Evolutionary conservation across 1,139 yeast genomes (phyloP).

Genomic region (Hemisphaericaspora subhashii): DNA sequence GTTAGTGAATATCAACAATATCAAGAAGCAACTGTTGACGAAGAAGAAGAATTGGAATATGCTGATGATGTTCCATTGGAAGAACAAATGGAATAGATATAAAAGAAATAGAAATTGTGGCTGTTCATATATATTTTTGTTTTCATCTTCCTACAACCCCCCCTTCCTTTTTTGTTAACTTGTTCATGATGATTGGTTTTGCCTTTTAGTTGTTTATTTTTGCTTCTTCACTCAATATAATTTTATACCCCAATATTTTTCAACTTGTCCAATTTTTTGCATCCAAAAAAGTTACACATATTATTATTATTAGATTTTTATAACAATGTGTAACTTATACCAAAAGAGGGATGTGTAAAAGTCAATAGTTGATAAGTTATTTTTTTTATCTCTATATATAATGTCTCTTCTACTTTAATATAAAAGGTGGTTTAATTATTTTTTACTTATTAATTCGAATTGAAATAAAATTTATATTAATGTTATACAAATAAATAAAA

Average conservation of each 20-base stretch:
- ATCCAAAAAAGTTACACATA: not conserved
- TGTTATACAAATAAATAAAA: constrained; percentile 3
- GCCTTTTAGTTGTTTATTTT: not conserved
- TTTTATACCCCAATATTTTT: not conserved
- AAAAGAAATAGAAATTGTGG: no score
- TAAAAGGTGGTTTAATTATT: not conserved
- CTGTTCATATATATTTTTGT: no score
- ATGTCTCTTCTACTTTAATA: not conserved
- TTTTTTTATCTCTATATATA: not conserved
- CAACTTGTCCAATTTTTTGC: constrained; percentile 1
- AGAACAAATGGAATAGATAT: constrained; percentile 46
- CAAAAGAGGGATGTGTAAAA: not conserved
- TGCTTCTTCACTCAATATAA: constrained; percentile 2
- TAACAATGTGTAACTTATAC: no score
- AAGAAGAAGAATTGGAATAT: constrained; percentile 68
- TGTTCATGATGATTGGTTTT: not conserved
- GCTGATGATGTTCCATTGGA: constrained; percentile 64
- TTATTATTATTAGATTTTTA: not conserved
- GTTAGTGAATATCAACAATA: constrained; percentile 91
- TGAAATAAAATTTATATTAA: constrained; percentile 2
- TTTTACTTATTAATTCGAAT: not conserved
- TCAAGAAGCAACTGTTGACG: constrained; percentile 79
- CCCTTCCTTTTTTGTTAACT: constrained; percentile 1
- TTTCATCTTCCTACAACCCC: no score
- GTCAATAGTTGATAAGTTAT: not conserved